Percentiles rank a stretch among this genome's conserved stretches.
phyloP scores from a whole-genome alignment of 768 basidiomycete species.

The Mycena rebaudengoi region DNA sequence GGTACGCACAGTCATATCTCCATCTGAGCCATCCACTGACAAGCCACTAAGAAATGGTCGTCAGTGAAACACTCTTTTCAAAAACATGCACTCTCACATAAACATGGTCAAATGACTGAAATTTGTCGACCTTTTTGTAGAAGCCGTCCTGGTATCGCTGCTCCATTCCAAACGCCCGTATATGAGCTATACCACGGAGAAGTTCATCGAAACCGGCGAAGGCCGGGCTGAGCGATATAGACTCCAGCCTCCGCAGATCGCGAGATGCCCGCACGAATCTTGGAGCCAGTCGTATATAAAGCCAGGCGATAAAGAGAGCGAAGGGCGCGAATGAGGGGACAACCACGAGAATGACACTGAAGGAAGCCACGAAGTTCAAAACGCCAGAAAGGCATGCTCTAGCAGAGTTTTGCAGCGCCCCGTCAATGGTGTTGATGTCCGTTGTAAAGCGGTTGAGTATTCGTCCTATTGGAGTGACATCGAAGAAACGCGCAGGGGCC shows the following conservation, averaged over 20 bases:
- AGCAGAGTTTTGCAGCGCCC: slow-evolving; percentile 64
- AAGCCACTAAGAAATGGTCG: slow-evolving; percentile 59
- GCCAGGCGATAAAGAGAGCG: slow-evolving; percentile 72
- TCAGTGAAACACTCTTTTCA: slow-evolving; percentile 27
- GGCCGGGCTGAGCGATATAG: slow-evolving; percentile 72
- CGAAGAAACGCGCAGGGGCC: slow-evolving; percentile 77
- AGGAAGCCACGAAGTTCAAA: slow-evolving; percentile 69
- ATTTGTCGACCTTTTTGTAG: slow-evolving; percentile 68
- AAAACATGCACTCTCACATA: slow-evolving; percentile 57
- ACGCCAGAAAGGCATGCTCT: slow-evolving; percentile 63
- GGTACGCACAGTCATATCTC: slow-evolving; percentile 73
- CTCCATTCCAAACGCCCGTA: slow-evolving; percentile 80
- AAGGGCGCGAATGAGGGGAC: slow-evolving; percentile 73
- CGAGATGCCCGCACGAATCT: slow-evolving; percentile 68
- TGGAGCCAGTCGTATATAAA: slow-evolving; percentile 71
- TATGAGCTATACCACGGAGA: slow-evolving; percentile 69
- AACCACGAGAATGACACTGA: slow-evolving; percentile 67
- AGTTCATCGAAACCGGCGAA: slow-evolving; percentile 81
- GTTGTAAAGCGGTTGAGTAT: slow-evolving; percentile 84
- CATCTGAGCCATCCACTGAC: slow-evolving; percentile 75
- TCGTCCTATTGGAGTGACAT: slow-evolving; percentile 77
- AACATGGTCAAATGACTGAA: slow-evolving; percentile 76
- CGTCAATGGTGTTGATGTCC: slow-evolving; percentile 81
- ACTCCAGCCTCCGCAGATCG: slow-evolving; percentile 74
- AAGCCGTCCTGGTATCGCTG: slow-evolving; percentile 70